These are phyloP conservation scores for Rhododendron griersonianum DNA, from an alignment of 148 eudicot species.

Conservation along the genomic window DNA sequence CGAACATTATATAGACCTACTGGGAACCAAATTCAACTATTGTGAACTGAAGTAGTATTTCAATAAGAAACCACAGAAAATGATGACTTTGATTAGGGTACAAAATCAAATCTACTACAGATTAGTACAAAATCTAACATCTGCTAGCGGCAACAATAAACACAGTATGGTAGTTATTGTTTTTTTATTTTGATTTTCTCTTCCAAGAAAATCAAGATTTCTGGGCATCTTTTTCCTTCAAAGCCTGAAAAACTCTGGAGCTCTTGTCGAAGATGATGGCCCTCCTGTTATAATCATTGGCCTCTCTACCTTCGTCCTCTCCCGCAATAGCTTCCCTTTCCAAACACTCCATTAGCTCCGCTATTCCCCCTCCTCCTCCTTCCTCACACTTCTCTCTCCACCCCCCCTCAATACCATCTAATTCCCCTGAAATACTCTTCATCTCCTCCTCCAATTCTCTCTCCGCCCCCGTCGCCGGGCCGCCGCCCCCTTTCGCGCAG, in stretches of 20 bases:
- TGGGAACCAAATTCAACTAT: not conserved
- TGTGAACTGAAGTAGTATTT: not conserved
- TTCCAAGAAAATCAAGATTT: not conserved
- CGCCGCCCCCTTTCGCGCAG: constrained; percentile 18
- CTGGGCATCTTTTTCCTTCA: constrained; percentile 26
- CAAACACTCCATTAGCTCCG: constrained; percentile 66
- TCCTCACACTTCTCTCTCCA: constrained; percentile 36
- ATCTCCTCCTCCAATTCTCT: constrained; percentile 31
- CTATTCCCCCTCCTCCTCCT: constrained; percentile 22
- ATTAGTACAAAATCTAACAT: not conserved
- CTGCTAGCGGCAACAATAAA: not conserved
- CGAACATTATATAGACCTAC: not conserved
- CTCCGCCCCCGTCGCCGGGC: constrained; percentile 12
- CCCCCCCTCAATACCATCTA: constrained; percentile 13
- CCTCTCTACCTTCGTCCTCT: constrained; percentile 55
- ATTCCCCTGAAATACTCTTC: not conserved
- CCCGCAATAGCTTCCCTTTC: constrained; percentile 87
- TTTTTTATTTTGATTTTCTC: not conserved
- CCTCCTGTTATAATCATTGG: constrained; percentile 63
- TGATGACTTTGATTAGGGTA: not conserved
- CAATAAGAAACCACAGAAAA: not conserved
- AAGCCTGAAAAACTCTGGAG: constrained; percentile 66
- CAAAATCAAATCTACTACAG: not conserved
- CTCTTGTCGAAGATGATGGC: constrained; percentile 67
- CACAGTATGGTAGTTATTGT: not conserved